Evolutionary conservation across 768 basidiomycete genomes (phyloP), one percentile per base, ranked within the genome.

Genomic region (Serendipita sp.): DNA sequence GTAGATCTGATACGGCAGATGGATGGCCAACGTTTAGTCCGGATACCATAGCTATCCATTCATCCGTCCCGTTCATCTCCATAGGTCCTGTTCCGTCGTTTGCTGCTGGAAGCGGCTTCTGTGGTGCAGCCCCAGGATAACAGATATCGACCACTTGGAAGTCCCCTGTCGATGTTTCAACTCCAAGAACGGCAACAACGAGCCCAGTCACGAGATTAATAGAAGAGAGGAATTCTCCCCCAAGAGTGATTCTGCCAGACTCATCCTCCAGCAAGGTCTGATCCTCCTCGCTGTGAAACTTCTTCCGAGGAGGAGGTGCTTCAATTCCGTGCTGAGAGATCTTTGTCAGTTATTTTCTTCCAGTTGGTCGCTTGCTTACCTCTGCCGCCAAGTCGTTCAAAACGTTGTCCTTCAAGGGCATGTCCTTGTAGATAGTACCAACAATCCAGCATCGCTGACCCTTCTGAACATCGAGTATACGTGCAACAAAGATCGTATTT

Each of bases 391-490:
- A 81, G 66, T 99, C 96, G 68, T 92, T 88, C 65, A 99, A 79
- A n/a, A 99, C 89, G 69, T 97, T 98, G 0, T 95, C 95, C 70
- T 99, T 99, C 60, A 98, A 77, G 7, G 93, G 90, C 96, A 99
- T 99, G 64, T 99, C 93, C 84, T 98, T 86, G 72, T 97, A 99
- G 3, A 97, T 85, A 0, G 96, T 99, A 2, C 96, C 96, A 61
- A 96, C 76, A 65, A 98, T 81, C 72, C 86, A 97, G 72, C 92
- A 96, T 62, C 95, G 75, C 68, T 86, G 77, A 0, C 86, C 86
- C 67, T 90, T 88, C 50, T 83, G 75, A 5, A 98, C 85, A 63
- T 98, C 95, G 3, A 96, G 82, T 2, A 95, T 88, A 31, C 90
- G 79, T 3, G 83, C 78, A n/a, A 94, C 81, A 31, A 84, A 78